Evolutionary conservation across 495 filamentous ascomycete genomes (phyloP), one percentile per base, ranked within the genome.

Genomic region (Penicillium desertorum): DNA sequence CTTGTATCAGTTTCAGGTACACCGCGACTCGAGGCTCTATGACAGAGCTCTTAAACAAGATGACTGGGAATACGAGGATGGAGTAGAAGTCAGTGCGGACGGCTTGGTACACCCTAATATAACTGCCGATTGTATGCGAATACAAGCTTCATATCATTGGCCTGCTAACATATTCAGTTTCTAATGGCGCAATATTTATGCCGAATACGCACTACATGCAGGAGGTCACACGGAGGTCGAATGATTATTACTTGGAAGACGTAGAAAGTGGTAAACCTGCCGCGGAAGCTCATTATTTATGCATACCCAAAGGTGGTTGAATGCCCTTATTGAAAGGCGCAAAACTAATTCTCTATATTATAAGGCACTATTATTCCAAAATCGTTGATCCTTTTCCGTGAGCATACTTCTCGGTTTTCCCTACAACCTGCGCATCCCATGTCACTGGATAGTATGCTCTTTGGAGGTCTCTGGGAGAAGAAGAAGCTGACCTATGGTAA

Each of bases 351-450:
- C 17, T 25, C 29, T 19, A 36, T 45, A 23, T 2, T 36, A 8
- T 22, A 32, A 56, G 44, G 53, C 29, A 56, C 53, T 8, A 0
- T n/a, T 39, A 56, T 48, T 48, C 32, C 44, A 20, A 48, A 56
- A 30, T 47, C 53, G 45, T 41, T 56, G 44, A 42, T 39, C 30
- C 44, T 56, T 56, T 56, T 29, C 22, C 53, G 44, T 56, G 53
- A 56, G 27, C 43, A 17, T 14, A n/a, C 25, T 47, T 34, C 53
- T 48, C 29, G 42, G 44, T 56, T 56, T 12, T 39, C 29, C 20
- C 43, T 56, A 11, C 53, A 48, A 42, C 53, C 53, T 42, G 43
- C 19, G 53, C 53, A 56, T 47, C 44, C 43, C 29, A 56, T 56
- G 29, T 48, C 32, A 23, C 23, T 56, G 4, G 53, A 56, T 42